Evolutionary conservation across 257 asterid species (phyloP).

Genomic region (Solanum arcanum): DNA sequence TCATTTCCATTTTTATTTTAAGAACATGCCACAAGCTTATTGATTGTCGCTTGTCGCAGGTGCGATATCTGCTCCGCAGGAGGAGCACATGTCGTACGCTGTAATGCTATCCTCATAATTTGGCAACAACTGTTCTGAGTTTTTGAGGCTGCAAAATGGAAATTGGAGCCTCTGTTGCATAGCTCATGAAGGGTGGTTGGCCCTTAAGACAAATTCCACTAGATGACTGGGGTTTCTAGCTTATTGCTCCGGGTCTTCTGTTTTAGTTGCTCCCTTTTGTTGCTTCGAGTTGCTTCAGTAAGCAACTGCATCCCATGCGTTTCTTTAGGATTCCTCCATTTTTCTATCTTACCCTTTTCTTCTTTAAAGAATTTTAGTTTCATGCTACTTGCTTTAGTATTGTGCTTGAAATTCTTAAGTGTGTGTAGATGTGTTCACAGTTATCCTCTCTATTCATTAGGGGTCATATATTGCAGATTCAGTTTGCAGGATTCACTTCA

Average conservation of each 20-base stretch:
- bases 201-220: conserved; percentile 62
- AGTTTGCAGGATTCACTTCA: conserved; percentile 72
- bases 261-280: conserved; percentile 83
- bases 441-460: conserved; percentile 6
- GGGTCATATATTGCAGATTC: conserved; percentile 44
- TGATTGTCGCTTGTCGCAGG: conserved; percentile 93
- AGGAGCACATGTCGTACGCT: conserved; percentile 99
- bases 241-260: conserved; percentile 70
- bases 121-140: conserved; percentile 69
- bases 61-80: conserved; percentile 99
- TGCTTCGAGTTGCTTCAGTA: conserved; percentile 98
- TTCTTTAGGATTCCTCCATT: conserved; percentile 32
- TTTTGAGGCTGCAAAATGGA: conserved; percentile 96
- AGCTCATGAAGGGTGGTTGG: conserved; percentile 77
- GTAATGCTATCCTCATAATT: conserved; percentile 88
- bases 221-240: conserved; percentile 82
- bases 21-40: conserved; percentile 49
- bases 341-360: not conserved
- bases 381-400: not conserved
- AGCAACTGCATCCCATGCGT: conserved; percentile 74
- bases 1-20: conserved; percentile 10
- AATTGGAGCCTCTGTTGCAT: conserved; percentile 84
- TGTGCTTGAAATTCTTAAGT: conserved; percentile 3
- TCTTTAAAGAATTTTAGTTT: conserved; percentile 1
- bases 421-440: conserved; percentile 1